A percentile compares a stretch with the other conserved stretches of the same genome.
These are phyloP conservation scores for Rhamnella rubrinervis DNA, from an alignment of 331 rosid species.

Conservation along the genomic window DNA sequence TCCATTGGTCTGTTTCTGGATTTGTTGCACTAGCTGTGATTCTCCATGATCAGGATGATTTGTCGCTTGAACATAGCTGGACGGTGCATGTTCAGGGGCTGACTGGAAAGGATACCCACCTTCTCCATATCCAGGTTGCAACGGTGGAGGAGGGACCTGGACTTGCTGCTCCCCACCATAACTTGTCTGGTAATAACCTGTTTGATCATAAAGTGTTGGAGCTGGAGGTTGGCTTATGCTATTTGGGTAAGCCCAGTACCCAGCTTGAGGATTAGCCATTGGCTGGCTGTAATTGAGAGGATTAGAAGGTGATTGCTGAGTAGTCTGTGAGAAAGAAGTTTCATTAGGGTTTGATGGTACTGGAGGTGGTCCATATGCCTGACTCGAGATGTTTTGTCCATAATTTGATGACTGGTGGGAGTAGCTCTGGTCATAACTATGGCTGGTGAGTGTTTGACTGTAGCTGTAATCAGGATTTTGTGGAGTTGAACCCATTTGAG, in stretches of 20 bases:
- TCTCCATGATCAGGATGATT: constrained; percentile 18
- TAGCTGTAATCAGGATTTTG: constrained; percentile 36
- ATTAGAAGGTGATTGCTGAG: constrained; percentile 20
- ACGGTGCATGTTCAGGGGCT: constrained; percentile 24
- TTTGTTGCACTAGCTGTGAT: constrained; percentile 22
- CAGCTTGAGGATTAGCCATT: constrained; percentile 23
- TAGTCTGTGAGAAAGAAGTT: constrained; percentile 28
- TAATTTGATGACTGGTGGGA: constrained; percentile 33
- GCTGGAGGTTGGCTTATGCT: constrained; percentile 24
- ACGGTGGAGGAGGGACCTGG: constrained; percentile 22
- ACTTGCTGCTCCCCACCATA: constrained; percentile 32
- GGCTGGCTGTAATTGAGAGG: not conserved
- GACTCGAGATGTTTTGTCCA: constrained; percentile 32
- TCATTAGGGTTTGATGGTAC: constrained; percentile 26
- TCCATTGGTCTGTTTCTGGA: constrained; percentile 21
- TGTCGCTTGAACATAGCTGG: constrained; percentile 17
- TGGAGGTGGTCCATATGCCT: constrained; percentile 32
- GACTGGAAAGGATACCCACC: constrained; percentile 33
- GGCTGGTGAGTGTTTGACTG: constrained; percentile 28
- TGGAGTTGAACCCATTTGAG: constrained; percentile 36
- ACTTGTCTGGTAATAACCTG: constrained; percentile 38
- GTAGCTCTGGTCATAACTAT: constrained; percentile 37
- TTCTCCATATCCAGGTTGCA: constrained; percentile 31
- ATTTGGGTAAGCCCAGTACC: constrained; percentile 48
- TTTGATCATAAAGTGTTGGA: constrained; percentile 33